phyloP scores from a whole-genome alignment of 441 rosid species.

The Theobroma grandiflorum region DNA sequence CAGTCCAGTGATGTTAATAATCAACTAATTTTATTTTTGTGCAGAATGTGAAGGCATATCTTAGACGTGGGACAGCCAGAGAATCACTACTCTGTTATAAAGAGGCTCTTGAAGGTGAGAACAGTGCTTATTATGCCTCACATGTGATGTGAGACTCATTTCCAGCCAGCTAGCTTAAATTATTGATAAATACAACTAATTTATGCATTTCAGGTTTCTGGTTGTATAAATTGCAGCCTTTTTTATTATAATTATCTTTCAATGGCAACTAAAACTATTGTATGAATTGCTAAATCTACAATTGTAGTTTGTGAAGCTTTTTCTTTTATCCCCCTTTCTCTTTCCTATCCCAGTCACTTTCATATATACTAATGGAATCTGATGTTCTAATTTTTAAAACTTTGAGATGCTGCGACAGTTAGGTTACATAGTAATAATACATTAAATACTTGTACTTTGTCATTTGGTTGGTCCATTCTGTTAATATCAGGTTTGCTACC shows the following conservation, averaged over 20 bases:
- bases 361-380: neutral
- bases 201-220: neutral
- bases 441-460: neutral
- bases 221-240: neutral
- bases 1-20: conserved; percentile 14
- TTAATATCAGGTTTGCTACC: neutral
- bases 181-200: neutral
- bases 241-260: neutral
- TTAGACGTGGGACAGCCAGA: conserved; percentile 95
- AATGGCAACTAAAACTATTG: neutral
- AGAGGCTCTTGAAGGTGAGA: conserved; percentile 83
- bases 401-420: neutral
- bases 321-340: too few relatives aligned
- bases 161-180: neutral
- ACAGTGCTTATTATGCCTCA: conserved; percentile 1
- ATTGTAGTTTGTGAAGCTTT: neutral
- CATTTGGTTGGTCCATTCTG: neutral
- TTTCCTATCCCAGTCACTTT: neutral
- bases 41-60: conserved; percentile 95
- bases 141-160: neutral
- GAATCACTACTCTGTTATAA: conserved; percentile 81
- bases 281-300: neutral
- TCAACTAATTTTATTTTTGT: conserved; percentile 5
- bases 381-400: neutral
- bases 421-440: neutral